Evolutionary conservation across 192 early-diverging fungal species (phyloP).

Genomic region (Linnemannia elongata): DNA sequence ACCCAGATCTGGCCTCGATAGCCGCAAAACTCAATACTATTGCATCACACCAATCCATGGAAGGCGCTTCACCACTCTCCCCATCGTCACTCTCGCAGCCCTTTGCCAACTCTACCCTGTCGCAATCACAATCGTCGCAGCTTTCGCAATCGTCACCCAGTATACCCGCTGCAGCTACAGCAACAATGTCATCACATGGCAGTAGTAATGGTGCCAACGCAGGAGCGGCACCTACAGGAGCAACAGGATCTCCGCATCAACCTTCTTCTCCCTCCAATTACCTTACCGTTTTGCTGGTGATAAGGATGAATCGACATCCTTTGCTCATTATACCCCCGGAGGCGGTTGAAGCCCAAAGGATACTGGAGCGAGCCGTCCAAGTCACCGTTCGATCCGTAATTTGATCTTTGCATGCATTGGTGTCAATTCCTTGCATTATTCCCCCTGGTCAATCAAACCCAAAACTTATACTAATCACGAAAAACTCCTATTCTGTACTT

Average conservation of each 20-base stretch:
- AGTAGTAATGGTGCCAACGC: not conserved
- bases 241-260: not conserved
- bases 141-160: not conserved
- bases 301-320: conserved; percentile 13
- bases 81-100: conserved; percentile 12
- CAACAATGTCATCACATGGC: not conserved
- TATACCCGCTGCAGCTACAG: not conserved
- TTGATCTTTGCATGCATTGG: not conserved
- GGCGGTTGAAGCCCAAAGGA: not conserved
- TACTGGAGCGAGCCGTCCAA: conserved; percentile 7
- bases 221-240: not conserved
- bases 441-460: not conserved
- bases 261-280: not conserved
- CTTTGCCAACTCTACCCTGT: not conserved
- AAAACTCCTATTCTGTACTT: too few species aligned
- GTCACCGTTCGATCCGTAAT: conserved; percentile 59
- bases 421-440: conserved; percentile 4
- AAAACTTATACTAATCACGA: not conserved
- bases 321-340: not conserved
- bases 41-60: not conserved
- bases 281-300: not conserved
- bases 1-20: conserved; percentile 62
- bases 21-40: conserved; percentile 24
- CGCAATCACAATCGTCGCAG: not conserved
- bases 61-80: conserved; percentile 7